Percentiles rank a stretch among this genome's conserved stretches.
Evolutionary conservation across 768 basidiomycete genomes (phyloP).

Genomic region (Boletus coccyginus): DNA sequence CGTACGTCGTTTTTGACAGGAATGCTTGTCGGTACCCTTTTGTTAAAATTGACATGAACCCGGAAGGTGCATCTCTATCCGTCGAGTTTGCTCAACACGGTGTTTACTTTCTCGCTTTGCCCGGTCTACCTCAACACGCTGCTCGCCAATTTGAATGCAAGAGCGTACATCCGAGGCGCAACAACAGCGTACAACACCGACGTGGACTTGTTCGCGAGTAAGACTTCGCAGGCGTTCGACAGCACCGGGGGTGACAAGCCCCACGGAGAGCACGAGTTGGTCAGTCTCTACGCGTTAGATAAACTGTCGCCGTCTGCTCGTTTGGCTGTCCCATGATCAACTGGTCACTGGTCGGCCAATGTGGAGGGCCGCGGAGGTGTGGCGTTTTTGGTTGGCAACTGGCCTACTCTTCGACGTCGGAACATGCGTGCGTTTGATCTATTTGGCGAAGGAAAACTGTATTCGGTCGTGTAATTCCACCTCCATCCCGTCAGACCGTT

Average conservation of each 20-base stretch:
- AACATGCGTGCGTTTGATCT: not conserved
- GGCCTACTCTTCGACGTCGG: not conserved
- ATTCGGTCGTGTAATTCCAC: too few relatives aligned
- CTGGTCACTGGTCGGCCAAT: not conserved
- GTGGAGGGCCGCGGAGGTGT: not conserved
- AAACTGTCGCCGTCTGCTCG: not conserved
- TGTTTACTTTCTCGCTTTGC: conserved; percentile 6
- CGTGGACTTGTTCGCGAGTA: not conserved
- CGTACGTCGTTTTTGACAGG: conserved; percentile 35
- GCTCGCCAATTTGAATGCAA: conserved; percentile 7
- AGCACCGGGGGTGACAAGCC: too few relatives aligned
- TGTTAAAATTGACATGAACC: not conserved
- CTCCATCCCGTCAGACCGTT: too few relatives aligned
- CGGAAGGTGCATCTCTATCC: not conserved
- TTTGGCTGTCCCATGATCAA: not conserved
- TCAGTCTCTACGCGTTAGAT: not conserved
- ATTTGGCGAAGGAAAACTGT: too few relatives aligned
- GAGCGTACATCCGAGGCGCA: conserved; percentile 7
- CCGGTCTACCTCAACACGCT: conserved; percentile 10
- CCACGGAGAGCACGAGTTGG: not conserved
- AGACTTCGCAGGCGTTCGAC: too few relatives aligned
- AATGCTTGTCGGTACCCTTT: not conserved
- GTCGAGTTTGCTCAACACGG: not conserved
- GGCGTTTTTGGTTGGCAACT: not conserved
- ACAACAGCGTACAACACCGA: not conserved